Evolutionary conservation across 768 basidiomycete species (phyloP).

Genomic region (Pulveroboletus frians): DNA sequence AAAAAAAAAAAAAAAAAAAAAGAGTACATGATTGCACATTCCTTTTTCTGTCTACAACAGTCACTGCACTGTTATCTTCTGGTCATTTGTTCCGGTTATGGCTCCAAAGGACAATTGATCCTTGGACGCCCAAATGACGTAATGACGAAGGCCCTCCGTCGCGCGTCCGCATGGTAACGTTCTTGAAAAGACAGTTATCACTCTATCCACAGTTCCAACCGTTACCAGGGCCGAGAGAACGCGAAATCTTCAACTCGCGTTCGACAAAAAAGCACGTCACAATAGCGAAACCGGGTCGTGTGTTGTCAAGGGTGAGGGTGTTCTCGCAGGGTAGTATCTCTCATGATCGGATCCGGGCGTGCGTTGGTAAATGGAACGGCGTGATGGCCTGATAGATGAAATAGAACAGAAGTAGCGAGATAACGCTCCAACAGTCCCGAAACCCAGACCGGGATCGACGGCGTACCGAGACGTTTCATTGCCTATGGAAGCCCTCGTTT

Average conservation of each 20-base stretch:
- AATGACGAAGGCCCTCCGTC: not conserved
- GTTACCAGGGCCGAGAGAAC: no score
- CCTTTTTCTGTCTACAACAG: no score
- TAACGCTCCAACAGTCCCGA: not conserved
- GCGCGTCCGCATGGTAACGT: not conserved
- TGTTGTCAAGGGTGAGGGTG: not conserved
- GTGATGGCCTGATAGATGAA: not conserved
- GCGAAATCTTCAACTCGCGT: no score
- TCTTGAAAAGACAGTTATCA: not conserved
- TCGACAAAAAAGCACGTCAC: no score
- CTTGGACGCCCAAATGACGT: no score
- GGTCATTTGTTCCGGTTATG: no score
- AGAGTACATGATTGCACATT: no score
- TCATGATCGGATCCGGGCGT: not conserved
- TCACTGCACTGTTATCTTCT: no score
- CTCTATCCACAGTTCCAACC: no score
- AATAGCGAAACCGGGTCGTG: no score
- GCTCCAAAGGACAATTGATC: no score
- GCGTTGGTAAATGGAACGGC: not conserved
- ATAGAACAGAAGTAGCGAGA: not conserved
- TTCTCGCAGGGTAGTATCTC: not conserved
- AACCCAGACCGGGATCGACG: slow-evolving; percentile 5
- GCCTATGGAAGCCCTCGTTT: not conserved
- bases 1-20: no score
- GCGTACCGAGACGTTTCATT: slow-evolving; percentile 1